Evolutionary conservation across 1,284 basidiomycete genomes (phyloP).

Genomic region (Ceratobasidium sp.): DNA sequence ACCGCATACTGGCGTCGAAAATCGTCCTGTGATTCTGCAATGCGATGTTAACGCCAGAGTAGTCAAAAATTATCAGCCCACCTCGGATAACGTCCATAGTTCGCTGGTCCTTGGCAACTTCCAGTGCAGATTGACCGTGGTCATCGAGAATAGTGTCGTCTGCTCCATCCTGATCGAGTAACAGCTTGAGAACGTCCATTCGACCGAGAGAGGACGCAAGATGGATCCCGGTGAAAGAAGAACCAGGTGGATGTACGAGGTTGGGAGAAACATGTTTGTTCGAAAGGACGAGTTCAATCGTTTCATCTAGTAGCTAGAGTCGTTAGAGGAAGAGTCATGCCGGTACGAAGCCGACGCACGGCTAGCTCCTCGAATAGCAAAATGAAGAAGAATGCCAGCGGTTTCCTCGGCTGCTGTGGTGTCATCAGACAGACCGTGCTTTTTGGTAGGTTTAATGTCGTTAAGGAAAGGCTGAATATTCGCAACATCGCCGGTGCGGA

Average conservation of each 20-base stretch:
- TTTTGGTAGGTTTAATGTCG: slow-evolving; percentile 73
- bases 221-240: slow-evolving; percentile 87
- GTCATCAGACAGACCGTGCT: slow-evolving; percentile 59
- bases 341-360: slow-evolving; percentile 63
- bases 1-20: slow-evolving; percentile 79
- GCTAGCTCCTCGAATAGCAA: slow-evolving; percentile 87
- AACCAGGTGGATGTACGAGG: slow-evolving; percentile 74
- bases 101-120: slow-evolving; percentile 72
- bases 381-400: slow-evolving; percentile 82
- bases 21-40: slow-evolving; percentile 81
- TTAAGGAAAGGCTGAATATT: slow-evolving; percentile 86
- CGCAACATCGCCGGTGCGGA: slow-evolving; percentile 79
- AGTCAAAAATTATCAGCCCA: slow-evolving; percentile 55
- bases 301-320: slow-evolving; percentile 63
- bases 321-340: slow-evolving; percentile 16
- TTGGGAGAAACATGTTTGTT: slow-evolving; percentile 84
- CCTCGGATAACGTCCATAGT: slow-evolving; percentile 83
- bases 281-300: slow-evolving; percentile 75
- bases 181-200: slow-evolving; percentile 78
- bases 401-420: slow-evolving; percentile 66
- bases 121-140: slow-evolving; percentile 77
- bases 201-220: slow-evolving; percentile 87
- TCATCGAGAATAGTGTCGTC: slow-evolving; percentile 84
- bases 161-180: slow-evolving; percentile 82
- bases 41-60: not conserved